Conservation (phyloP, 768 basidiomycete genomes). For the Lactarius evosmus region DNA sequence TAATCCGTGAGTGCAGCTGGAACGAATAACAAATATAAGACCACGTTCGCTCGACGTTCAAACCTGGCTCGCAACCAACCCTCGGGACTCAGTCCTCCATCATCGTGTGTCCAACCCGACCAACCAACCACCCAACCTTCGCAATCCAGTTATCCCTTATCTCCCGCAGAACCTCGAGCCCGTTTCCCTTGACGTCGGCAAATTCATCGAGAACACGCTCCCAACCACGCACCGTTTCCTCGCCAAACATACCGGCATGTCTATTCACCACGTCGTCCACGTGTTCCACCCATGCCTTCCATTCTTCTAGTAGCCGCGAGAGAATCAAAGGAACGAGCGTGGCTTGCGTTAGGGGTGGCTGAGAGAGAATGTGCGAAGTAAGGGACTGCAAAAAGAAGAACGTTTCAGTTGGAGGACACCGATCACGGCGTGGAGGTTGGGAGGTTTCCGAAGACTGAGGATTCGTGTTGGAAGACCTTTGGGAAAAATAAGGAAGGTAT, state of each 20-base stretch:
- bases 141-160: constrained; percentile 64
- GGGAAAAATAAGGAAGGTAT: constrained; percentile 84
- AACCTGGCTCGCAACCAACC: not conserved
- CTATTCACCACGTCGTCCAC: constrained; percentile 69
- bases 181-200: constrained; percentile 50
- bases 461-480: constrained; percentile 34
- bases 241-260: constrained; percentile 76
- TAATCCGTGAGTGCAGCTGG: constrained; percentile 23
- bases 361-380: constrained; percentile 62
- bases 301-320: constrained; percentile 66
- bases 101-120: constrained; percentile 38
- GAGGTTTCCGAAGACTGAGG: constrained; percentile 33
- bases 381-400: constrained; percentile 67
- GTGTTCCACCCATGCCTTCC: constrained; percentile 71
- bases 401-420: constrained; percentile 69
- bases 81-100: constrained; percentile 34
- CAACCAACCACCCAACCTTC: constrained; percentile 79
- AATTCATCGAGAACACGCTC: constrained; percentile 65
- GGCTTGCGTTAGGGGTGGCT: constrained; percentile 63
- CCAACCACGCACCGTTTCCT: constrained; percentile 67
- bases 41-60: constrained; percentile 3
- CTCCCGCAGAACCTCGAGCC: constrained; percentile 42
- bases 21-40: constrained; percentile 16
- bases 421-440: constrained; percentile 57
- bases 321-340: constrained; percentile 56